phyloP scores from a whole-genome alignment of 2,329 filamentous ascomycete genomes.

The Moelleriella libera region DNA sequence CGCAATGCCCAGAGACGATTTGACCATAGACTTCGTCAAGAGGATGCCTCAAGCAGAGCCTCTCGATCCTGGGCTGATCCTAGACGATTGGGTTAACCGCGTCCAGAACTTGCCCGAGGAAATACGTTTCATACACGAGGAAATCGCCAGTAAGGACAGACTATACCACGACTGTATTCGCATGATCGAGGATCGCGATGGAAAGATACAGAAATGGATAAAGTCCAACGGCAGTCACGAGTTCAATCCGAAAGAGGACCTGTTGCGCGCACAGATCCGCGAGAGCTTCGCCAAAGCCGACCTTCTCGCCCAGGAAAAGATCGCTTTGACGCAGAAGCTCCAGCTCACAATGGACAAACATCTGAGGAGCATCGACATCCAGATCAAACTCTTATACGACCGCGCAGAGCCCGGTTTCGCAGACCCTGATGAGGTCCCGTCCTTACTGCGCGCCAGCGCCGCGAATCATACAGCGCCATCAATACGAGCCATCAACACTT shows the following conservation, averaged over 20 bases:
- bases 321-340: constrained; percentile 52
- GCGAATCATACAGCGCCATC: constrained; percentile 32
- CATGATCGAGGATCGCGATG: constrained; percentile 58
- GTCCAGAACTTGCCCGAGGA: constrained; percentile 72
- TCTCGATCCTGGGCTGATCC: constrained; percentile 52
- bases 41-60: constrained; percentile 49
- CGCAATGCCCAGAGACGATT: constrained; percentile 59
- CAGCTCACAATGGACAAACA: constrained; percentile 47
- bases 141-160: constrained; percentile 68
- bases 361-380: constrained; percentile 44
- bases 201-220: constrained; percentile 68
- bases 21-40: constrained; percentile 55
- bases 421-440: constrained; percentile 49
- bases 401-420: constrained; percentile 46
- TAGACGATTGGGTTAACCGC: constrained; percentile 65
- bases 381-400: constrained; percentile 48
- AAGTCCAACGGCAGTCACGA: constrained; percentile 61
- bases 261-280: constrained; percentile 48
- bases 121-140: constrained; percentile 70
- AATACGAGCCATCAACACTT: constrained; percentile 27
- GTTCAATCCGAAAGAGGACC: constrained; percentile 61
- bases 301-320: constrained; percentile 61
- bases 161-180: constrained; percentile 54
- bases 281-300: constrained; percentile 58
- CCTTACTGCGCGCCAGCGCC: constrained; percentile 42